Conservation (phyloP, 345 rosid species). For the Gynandropsis gynandra region DNA sequence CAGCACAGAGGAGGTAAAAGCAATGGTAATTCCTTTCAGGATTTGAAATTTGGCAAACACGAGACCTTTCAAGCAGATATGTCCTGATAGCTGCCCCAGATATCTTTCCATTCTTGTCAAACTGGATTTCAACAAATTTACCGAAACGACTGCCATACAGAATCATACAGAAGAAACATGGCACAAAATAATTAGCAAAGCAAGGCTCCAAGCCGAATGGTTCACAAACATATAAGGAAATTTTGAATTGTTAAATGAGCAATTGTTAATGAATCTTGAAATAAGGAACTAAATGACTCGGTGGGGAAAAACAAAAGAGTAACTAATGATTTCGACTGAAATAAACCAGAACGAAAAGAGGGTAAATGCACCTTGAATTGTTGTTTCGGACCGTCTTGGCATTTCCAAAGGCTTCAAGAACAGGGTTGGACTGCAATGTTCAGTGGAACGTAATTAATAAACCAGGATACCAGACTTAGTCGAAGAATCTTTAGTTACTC, state of each 20-base stretch:
- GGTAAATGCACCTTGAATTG: constrained; percentile 63
- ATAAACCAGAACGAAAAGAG: constrained; percentile 4
- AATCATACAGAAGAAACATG: constrained; percentile 17
- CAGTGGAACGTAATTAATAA: constrained; percentile 4
- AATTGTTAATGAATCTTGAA: constrained; percentile 11
- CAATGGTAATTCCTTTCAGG: constrained; percentile 95
- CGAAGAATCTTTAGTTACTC: constrained; percentile 5
- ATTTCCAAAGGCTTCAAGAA: constrained; percentile 98
- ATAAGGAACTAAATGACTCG: background rate
- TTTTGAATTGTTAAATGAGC: background rate
- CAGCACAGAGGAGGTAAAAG: constrained; percentile 91
- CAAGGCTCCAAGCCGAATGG: constrained; percentile 2
- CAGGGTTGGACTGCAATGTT: constrained; percentile 77
- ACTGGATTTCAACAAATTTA: constrained; percentile 91
- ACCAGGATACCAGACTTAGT: background rate
- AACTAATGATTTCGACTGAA: background rate
- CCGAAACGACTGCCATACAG: constrained; percentile 73
- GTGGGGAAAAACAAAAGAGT: background rate
- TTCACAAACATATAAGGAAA: constrained; percentile 1
- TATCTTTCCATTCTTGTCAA: constrained; percentile 83
- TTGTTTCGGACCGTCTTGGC: constrained; percentile 91
- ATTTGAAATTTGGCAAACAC: constrained; percentile 86
- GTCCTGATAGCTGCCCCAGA: constrained; percentile 94
- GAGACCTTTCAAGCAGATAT: constrained; percentile 89
- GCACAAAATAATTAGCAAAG: constrained; percentile 7